phyloP scores from a whole-genome alignment of 139 green algal genomes.

The Zygnema circumcarinatum region DNA sequence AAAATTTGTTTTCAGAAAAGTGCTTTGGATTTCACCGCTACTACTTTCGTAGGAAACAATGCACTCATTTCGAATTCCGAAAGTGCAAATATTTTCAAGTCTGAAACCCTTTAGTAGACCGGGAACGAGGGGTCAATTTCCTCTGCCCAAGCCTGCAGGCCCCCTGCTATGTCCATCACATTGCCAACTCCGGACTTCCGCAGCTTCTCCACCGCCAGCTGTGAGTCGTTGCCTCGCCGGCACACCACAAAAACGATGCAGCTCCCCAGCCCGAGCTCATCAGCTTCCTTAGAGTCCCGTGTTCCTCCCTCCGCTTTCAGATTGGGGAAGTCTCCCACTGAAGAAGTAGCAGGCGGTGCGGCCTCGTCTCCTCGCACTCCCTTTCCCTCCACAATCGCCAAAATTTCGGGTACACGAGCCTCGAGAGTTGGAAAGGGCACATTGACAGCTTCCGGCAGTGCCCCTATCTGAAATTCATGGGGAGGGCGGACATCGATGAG shows the following conservation, averaged over 20 bases:
- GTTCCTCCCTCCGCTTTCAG: neutral
- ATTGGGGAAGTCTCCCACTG: neutral
- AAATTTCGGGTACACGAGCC: neutral
- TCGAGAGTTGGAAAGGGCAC: constrained; percentile 35
- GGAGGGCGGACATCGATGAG: constrained; percentile 56
- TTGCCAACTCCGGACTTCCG: constrained; percentile 65
- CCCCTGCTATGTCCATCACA: constrained; percentile 78
- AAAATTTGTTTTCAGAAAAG: too few species aligned
- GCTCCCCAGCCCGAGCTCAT: neutral
- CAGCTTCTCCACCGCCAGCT: constrained; percentile 78
- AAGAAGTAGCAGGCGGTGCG: neutral
- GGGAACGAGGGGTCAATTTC: constrained; percentile 71
- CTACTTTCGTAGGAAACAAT: too few species aligned
- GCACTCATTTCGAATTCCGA: too few species aligned
- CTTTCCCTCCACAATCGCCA: neutral
- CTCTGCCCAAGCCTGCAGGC: constrained; percentile 78
- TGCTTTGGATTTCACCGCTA: too few species aligned
- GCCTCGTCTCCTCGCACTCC: neutral
- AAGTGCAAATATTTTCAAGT: too few species aligned
- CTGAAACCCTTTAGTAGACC: constrained; percentile 49
- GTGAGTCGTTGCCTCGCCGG: constrained; percentile 92
- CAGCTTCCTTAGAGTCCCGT: neutral
- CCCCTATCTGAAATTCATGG: constrained; percentile 60
- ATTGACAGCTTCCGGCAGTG: constrained; percentile 48
- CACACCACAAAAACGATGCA: constrained; percentile 83